Evolutionary conservation across 169 alveolate species (phyloP), one percentile per base, ranked within the genome.

Genomic region (Plasmodium coatneyi): DNA sequence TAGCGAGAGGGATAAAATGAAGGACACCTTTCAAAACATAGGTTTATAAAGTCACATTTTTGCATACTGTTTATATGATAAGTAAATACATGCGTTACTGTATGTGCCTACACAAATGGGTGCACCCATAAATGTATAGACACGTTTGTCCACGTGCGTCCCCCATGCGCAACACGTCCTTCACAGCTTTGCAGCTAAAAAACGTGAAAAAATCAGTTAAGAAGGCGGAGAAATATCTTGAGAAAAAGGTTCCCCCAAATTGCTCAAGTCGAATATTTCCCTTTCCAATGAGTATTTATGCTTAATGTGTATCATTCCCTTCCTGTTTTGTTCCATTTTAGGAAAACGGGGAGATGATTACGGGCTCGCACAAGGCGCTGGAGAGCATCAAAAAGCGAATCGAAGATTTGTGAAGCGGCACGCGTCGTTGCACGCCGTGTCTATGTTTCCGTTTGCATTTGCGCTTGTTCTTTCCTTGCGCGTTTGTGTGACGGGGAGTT

Each of bases 121-220:
- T 80, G 36, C 49, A 10, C 39, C 22, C 70, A 3, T 25, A 22
- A n/a, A 46, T 80, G 12, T 80, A 9, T 1, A 32, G 5, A 56
- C 30, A 83, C 49, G 46, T 66, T 43, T 30, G 25, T 60, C 36
- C 16, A 89, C 19, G n/a, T 5, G 9, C 22, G n/a, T 60, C 25
- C 39, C 54, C 19, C 54, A 9, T 41, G 49, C 2, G 34, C 72
- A 16, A 1, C 14, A 66, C 72, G 72, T 32, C 36, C 52, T 71
- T 70, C 34, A 80, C 83, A 90, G 94, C 94, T 43, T 34, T 80
- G 71, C 84, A 80, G 76, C 74, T 90, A 56, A 90, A 90, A 80
- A 80, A 80, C 52, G 94, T 90, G 52, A 90, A 90, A 36, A 71
- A 71, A 70, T 90, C 94, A 14, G 54, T 90, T 49, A 79, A 80